Conservation (phyloP, 257 asterid species). For the Primulina huaijiensis region DNA sequence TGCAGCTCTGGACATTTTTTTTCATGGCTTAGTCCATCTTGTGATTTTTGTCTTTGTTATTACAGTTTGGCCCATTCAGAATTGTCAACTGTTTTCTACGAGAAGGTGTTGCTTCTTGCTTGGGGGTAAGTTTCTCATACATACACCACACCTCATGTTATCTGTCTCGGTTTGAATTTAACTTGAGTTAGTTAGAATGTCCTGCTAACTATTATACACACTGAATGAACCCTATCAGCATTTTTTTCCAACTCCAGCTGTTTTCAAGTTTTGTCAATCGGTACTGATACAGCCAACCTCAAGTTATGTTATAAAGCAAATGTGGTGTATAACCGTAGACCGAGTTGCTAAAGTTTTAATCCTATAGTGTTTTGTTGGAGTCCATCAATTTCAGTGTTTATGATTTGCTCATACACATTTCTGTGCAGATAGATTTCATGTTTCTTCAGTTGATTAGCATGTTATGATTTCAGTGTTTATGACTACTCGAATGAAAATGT, state of each 20-base stretch:
- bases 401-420: too few relatives aligned
- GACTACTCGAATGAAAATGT: neutral
- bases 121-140: conserved; percentile 68
- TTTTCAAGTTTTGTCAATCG: neutral
- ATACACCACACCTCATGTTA: conserved; percentile 6
- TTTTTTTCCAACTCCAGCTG: neutral
- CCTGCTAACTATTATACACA: neutral
- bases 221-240: neutral
- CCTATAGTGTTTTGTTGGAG: neutral
- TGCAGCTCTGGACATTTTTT: conserved; percentile 17
- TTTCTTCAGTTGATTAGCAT: too few relatives aligned
- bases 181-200: conserved; percentile 10
- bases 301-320: neutral
- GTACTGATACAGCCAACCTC: neutral
- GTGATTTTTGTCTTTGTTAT: conserved; percentile 18
- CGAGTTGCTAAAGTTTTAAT: too few relatives aligned
- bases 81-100: conserved; percentile 87
- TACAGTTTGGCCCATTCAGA: conserved; percentile 94
- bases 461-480: too few relatives aligned
- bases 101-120: conserved; percentile 83
- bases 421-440: too few relatives aligned
- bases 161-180: neutral
- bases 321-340: too few relatives aligned
- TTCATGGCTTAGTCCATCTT: conserved; percentile 21
- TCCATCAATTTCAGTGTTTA: neutral